Evolutionary conservation across 2,329 filamentous ascomycete genomes (phyloP).

Genomic region (Ilyonectria destructans): DNA sequence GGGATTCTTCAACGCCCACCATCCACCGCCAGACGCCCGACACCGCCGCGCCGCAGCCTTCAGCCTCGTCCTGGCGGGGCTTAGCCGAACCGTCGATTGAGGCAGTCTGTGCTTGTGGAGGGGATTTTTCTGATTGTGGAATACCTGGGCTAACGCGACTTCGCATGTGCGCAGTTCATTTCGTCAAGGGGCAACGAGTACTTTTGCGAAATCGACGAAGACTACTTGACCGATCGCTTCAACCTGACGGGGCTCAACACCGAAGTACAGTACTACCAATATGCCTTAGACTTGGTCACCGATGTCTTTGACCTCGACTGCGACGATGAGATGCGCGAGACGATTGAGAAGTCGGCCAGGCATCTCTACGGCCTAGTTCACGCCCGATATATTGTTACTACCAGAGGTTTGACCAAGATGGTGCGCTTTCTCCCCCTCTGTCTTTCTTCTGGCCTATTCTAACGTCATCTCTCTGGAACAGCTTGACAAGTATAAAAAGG

Average conservation of each 20-base stretch:
- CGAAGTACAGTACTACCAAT: constrained; percentile 99
- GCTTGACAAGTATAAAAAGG: constrained; percentile 99
- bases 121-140: constrained; percentile 6
- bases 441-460: constrained; percentile 3
- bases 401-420: constrained; percentile 95
- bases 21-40: constrained; percentile 2
- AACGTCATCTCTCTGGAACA: constrained; percentile 56
- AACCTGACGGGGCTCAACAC: constrained; percentile 97
- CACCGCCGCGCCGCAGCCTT: constrained; percentile 8
- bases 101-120: constrained; percentile 12
- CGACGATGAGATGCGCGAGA: constrained; percentile 98
- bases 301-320: constrained; percentile 99
- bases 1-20: constrained; percentile 4
- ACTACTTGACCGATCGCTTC: constrained; percentile 98
- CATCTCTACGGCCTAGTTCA: constrained; percentile 98
- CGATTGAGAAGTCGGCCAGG: constrained; percentile 96
- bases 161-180: constrained; percentile 80
- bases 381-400: constrained; percentile 97
- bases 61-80: constrained; percentile 31
- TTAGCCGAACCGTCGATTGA: constrained; percentile 4
- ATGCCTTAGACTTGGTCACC: constrained; percentile 96
- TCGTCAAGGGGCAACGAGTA: constrained; percentile 98
- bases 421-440: constrained; percentile 65
- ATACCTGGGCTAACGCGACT: constrained; percentile 35
- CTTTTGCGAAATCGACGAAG: constrained; percentile 99